These are phyloP conservation scores for Amphichorda felina DNA, from an alignment of 2,329 filamentous ascomycete genomes.

Conservation along the genomic window DNA sequence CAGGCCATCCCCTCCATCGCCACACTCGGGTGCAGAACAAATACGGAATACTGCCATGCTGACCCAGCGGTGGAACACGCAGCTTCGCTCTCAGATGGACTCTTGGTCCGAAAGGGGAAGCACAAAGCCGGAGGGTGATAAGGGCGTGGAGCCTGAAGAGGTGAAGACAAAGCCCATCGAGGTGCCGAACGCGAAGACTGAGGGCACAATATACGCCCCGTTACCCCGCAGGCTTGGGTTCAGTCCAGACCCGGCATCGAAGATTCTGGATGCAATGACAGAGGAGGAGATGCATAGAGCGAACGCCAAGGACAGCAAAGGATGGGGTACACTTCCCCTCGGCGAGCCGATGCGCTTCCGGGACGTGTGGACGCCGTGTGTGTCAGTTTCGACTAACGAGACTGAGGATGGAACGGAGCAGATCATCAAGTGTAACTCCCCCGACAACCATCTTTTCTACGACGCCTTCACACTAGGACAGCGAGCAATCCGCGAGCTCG, in stretches of 20 bases:
- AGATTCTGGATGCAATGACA: conserved; percentile 30
- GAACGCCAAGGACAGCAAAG: conserved; percentile 27
- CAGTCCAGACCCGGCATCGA: conserved; percentile 25
- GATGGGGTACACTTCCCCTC: conserved; percentile 23
- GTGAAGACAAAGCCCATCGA: conserved; percentile 5
- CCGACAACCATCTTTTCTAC: conserved; percentile 38
- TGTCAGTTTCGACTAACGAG: conserved; percentile 11
- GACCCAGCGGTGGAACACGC: conserved; percentile 36
- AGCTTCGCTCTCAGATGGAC: conserved; percentile 24
- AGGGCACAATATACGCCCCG: conserved; percentile 11
- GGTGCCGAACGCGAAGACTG: conserved; percentile 1
- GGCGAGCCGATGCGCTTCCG: conserved; percentile 22
- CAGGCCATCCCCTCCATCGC: conserved; percentile 27
- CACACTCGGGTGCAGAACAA: conserved; percentile 37
- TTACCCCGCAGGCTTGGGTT: conserved; percentile 27
- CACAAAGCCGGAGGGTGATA: conserved; percentile 23
- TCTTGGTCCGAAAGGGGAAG: conserved; percentile 31
- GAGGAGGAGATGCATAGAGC: conserved; percentile 33
- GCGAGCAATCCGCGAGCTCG: conserved; percentile 14
- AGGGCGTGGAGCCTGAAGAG: conserved; percentile 7
- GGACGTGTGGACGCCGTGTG: conserved; percentile 31
- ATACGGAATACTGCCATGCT: conserved; percentile 41
- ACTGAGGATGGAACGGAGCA: neutral
- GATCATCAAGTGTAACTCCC: conserved; percentile 23
- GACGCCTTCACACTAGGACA: conserved; percentile 33